These are phyloP conservation scores for Vitis hybrid DNA, from an alignment of 177 flowering plant species.

Conservation along the genomic window DNA sequence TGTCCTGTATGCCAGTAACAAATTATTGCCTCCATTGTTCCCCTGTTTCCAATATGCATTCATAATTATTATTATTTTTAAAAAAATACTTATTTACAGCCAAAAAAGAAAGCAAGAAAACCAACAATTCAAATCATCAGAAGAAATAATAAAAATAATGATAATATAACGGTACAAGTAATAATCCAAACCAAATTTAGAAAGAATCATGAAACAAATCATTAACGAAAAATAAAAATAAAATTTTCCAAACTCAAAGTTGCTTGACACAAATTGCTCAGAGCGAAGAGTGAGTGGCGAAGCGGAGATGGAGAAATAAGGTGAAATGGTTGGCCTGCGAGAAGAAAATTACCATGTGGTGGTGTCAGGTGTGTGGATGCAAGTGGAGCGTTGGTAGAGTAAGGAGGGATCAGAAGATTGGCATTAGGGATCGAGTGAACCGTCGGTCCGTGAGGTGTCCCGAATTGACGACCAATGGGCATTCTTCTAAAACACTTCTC, in stretches of 20 bases:
- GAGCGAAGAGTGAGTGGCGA: too few relatives aligned
- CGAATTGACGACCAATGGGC: neutral
- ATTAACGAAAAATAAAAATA: too few relatives aligned
- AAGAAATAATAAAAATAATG: too few relatives aligned
- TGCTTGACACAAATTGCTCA: too few relatives aligned
- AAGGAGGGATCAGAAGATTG: neutral
- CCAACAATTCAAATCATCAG: neutral
- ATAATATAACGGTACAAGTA: too few relatives aligned
- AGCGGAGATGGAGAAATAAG: too few relatives aligned
- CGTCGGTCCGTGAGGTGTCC: neutral
- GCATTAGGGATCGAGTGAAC: neutral
- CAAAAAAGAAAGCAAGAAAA: neutral
- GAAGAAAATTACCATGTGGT: neutral
- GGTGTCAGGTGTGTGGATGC: too few relatives aligned
- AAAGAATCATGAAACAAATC: too few relatives aligned
- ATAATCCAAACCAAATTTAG: too few relatives aligned
- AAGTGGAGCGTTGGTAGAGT: neutral
- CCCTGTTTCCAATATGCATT: constrained; percentile 18
- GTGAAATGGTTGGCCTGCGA: too few relatives aligned
- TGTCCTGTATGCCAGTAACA: constrained; percentile 64
- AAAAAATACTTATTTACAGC: neutral
- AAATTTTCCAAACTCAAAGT: too few relatives aligned
- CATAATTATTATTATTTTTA: neutral
- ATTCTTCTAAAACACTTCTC: neutral
- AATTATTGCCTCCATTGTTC: constrained; percentile 29